Base-by-base conservation (phyloP, 805 yeast genomes). In the Schizosaccharomyces osmophilus region DNA sequence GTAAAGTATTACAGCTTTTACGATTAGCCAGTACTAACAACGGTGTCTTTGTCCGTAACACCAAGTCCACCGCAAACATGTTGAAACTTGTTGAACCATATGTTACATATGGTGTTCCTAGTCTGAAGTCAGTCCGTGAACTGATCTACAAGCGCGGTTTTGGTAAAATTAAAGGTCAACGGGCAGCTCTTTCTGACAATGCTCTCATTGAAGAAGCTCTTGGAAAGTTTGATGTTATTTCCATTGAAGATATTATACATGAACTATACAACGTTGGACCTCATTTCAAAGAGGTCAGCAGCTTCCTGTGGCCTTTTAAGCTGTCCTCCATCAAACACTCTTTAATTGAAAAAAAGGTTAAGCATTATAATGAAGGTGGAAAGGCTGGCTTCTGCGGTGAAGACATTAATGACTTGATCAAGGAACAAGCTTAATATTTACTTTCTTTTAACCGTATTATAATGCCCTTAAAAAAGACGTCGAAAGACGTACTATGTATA, bases 251-350 rank as follows among this genome's bases (percentile, higher is more conserved):
- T 73, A 77, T 83, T 74, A 82, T 83, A 76, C 88, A 83, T 80
- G 88, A 83, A 78, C 82, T 83, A 72, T 80, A 76, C 82, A 80
- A 87, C 64, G 87, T 83, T 73, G 88, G 88, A 70, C 87, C 87
- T 72, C 81, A 83, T 80, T 83, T 83, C 83, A 83, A 83, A 78
- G 87, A 83, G 77, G 88, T 82, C 69, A 80, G 81, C 80, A 83
- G 83, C 85, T 83, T 83, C 79, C 77, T 83, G 75, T 83, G 87
- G 86, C 88, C 88, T 73, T 83, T 83, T 85, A 79, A 82, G 78
- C 81, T 83, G 72, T 82, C 87, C 68, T 82, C 82, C 78, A 87
- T 87, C 72, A 76, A 77, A 72, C 88, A 87, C 72, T 87, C 87
- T 75, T 83, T 85, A 87, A 82, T 85, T 75, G 79, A 81, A 67